Percentiles rank a stretch among this genome's conserved stretches.
These are phyloP conservation scores for Aschersonia sp. DNA, from an alignment of 2,329 filamentous ascomycete genomes.

Conservation along the genomic window DNA sequence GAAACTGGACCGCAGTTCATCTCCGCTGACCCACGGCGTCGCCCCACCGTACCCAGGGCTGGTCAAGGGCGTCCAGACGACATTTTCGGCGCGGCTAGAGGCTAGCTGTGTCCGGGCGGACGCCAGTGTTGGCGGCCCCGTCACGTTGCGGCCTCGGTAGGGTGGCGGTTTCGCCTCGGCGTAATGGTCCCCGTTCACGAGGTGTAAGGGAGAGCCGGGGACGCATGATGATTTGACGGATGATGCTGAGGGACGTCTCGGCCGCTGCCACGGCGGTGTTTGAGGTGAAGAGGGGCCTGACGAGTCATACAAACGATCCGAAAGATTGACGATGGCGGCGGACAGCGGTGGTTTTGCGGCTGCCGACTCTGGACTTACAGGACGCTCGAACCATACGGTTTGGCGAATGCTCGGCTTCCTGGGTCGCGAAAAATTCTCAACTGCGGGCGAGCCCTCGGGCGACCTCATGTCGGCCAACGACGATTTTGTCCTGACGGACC, in stretches of 20 bases:
- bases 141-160: constrained; percentile 14
- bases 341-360: constrained; percentile 12
- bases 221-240: constrained; percentile 32
- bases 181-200: constrained; percentile 23
- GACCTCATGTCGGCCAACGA: constrained; percentile 18
- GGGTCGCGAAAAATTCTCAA: constrained; percentile 47
- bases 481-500: constrained; percentile 15
- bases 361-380: constrained; percentile 11
- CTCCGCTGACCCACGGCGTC: constrained; percentile 33
- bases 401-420: constrained; percentile 38
- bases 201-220: constrained; percentile 26
- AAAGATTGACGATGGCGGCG: constrained; percentile 12
- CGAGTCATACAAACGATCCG: constrained; percentile 16
- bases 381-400: constrained; percentile 10
- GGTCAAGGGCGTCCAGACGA: constrained; percentile 19
- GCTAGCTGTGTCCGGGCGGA: constrained; percentile 14
- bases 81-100: constrained; percentile 18
- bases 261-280: constrained; percentile 24
- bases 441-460: constrained; percentile 19
- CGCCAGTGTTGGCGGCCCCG: constrained; percentile 9
- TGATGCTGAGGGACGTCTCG: constrained; percentile 30
- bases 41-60: constrained; percentile 14
- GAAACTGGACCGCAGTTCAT: constrained; percentile 40
- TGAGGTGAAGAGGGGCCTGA: constrained; percentile 10
- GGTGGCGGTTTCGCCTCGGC: constrained; percentile 14